Conservation (phyloP, 768 basidiomycete genomes). For the Hericium erinaceus region DNA sequence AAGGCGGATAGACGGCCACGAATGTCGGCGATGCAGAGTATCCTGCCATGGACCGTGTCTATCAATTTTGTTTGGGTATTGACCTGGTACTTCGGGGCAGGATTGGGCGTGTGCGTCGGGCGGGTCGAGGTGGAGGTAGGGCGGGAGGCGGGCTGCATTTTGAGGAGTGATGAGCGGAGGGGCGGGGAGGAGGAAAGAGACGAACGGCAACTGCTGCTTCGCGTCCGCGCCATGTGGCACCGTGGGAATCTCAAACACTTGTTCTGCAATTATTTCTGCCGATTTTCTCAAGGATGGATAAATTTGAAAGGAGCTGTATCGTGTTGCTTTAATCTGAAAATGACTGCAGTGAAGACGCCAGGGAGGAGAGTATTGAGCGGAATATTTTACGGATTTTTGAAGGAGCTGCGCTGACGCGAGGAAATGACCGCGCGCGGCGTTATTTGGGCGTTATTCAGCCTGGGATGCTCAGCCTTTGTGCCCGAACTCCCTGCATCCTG, state of each 20-base stretch:
- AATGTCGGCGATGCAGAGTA: conserved; percentile 93
- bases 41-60: conserved; percentile 71
- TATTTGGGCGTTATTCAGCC: not conserved
- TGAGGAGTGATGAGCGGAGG: conserved; percentile 6
- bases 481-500: not conserved
- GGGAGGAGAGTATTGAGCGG: too few species aligned
- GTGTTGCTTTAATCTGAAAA: too few species aligned
- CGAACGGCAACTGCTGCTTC: not conserved
- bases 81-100: conserved; percentile 36
- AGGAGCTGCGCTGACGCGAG: too few species aligned
- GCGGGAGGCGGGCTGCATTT: conserved; percentile 47
- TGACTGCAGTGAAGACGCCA: too few species aligned
- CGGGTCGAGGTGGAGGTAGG: conserved; percentile 55
- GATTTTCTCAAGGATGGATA: too few species aligned
- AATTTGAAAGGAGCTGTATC: too few species aligned
- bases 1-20: conserved; percentile 80
- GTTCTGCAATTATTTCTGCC: too few species aligned
- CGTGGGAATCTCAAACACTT: not conserved
- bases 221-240: not conserved
- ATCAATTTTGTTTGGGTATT: conserved; percentile 76
- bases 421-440: not conserved
- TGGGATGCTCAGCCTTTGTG: not conserved
- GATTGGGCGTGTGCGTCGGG: conserved; percentile 48
- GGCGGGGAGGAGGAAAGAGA: not conserved
- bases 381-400: too few species aligned